Conservation (phyloP, 192 early-diverging fungal species). For the Gigaspora rosea region DNA sequence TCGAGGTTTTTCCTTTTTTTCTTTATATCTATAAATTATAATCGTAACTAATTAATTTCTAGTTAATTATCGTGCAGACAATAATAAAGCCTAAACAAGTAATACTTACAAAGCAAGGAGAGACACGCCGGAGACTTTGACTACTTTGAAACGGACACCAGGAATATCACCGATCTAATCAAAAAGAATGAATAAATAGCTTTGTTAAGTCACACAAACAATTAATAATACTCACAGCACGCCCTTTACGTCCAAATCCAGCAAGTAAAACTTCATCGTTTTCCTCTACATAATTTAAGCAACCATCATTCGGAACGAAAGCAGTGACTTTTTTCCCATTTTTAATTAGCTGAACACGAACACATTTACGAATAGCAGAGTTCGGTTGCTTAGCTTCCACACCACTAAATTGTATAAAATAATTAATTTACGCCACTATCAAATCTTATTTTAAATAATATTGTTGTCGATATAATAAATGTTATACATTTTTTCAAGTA, state of each 20-base stretch:
- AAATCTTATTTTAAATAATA: background rate
- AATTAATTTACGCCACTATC: background rate
- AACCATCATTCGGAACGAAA: slow-evolving; percentile 99
- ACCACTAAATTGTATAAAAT: slow-evolving; percentile 62
- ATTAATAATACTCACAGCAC: slow-evolving; percentile 66
- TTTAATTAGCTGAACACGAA: slow-evolving; percentile 99
- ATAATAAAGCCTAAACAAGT: background rate
- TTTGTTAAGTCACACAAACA: background rate
- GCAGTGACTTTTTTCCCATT: slow-evolving; percentile 99
- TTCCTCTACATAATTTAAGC: slow-evolving; percentile 99
- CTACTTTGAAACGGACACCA: slow-evolving; percentile 99
- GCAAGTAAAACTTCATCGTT: slow-evolving; percentile 99
- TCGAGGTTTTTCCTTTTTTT: slow-evolving; percentile 99
- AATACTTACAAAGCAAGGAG: slow-evolving; percentile 88
- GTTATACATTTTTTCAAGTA: slow-evolving; percentile 98
- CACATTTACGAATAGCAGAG: slow-evolving; percentile 99
- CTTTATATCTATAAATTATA: slow-evolving; percentile 63
- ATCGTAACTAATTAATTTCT: background rate
- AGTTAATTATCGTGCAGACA: background rate
- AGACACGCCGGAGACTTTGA: slow-evolving; percentile 99
- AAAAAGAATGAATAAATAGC: slow-evolving; percentile 17
- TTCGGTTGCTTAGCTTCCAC: slow-evolving; percentile 99
- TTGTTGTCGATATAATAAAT: background rate
- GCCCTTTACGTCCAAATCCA: slow-evolving; percentile 99
- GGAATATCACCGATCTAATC: slow-evolving; percentile 94